Evolutionary conservation across 306 rosid genomes (phyloP), one percentile per base, ranked within the genome.

Genomic region (Biancaea sappan): DNA sequence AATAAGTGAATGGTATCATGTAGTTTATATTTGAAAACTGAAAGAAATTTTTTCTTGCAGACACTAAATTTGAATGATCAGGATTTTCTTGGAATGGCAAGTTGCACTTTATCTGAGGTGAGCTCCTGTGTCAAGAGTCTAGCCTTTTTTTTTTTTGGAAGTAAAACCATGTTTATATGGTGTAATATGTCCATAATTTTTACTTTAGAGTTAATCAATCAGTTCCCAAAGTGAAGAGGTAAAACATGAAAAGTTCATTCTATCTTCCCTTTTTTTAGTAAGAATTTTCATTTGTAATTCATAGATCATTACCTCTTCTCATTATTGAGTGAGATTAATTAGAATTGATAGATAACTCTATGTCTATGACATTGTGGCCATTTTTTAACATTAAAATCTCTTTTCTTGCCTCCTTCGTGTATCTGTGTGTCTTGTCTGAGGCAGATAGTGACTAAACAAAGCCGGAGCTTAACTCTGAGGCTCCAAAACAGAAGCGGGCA

Each of bases 11-110:
- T 62, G 51, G 48, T 56, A 19, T 68, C 50, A 52, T 4, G n/a
- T 8, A 18, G 24, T 53, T 72, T 34, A 73, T 65, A 63, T 61
- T 48, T 51, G 43, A 53, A 57, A 64, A 32, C 11, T 47, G 51
- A 67, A 40, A 24, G 98, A 58, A 74, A 28, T 56, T 72, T 73
- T 93, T 32, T 12, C 22, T 52, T 81, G 83, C 83, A 94, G 98
- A 58, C 78, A 29, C 76, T 94, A 79, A 84, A 80, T 40, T 77
- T 87, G 84, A 63, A 74, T 24, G 94, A 91, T 81, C 97, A 94
- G 73, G 96, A 94, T 0, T 94, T 94, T 80, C 88, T 94, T 44
- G 98, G 98, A 41, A 85, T 85, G 80, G 86, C 92, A 22, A 81
- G 52, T 69, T 91, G 98, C 79, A 79, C 46, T 47, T 85, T 94